Conservation (phyloP, 164 flowering plant genomes). For the Umbilicus rupestris region DNA sequence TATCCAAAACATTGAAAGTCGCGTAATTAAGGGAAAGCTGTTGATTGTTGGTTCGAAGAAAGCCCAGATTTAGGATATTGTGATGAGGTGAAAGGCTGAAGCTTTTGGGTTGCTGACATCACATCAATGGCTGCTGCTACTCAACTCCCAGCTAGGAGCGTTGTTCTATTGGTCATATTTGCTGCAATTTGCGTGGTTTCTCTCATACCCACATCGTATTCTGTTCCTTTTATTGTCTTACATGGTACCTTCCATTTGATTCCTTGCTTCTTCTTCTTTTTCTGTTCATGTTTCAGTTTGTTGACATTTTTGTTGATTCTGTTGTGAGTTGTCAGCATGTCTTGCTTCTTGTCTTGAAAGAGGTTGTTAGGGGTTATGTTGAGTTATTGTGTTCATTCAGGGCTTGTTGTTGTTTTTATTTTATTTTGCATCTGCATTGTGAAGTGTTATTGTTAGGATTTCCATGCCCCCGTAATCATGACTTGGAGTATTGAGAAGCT, state of each 20-base stretch:
- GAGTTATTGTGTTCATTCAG: too few species aligned
- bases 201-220: slow-evolving; percentile 9
- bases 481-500: too few species aligned
- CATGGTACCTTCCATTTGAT: slow-evolving; percentile 25
- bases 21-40: too few species aligned
- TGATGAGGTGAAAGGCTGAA: not conserved
- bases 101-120: slow-evolving; percentile 4
- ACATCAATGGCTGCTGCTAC: slow-evolving; percentile 14
- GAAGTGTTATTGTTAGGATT: too few species aligned
- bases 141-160: not conserved
- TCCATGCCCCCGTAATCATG: too few species aligned
- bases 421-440: too few species aligned
- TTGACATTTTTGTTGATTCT: not conserved
- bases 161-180: slow-evolving; percentile 4
- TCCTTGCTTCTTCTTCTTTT: not conserved
- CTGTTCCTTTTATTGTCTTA: slow-evolving; percentile 41
- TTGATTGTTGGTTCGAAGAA: not conserved
- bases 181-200: not conserved
- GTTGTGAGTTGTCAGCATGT: not conserved
- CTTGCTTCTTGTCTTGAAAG: not conserved
- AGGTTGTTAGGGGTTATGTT: too few species aligned
- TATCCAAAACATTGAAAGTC: not conserved
- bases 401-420: not conserved
- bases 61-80: not conserved
- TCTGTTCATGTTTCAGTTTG: not conserved